Percentiles rank a stretch among this genome's conserved stretches.
phyloP scores from a whole-genome alignment of 192 early-diverging fungal genomes.

The Coemansia sp. region DNA sequence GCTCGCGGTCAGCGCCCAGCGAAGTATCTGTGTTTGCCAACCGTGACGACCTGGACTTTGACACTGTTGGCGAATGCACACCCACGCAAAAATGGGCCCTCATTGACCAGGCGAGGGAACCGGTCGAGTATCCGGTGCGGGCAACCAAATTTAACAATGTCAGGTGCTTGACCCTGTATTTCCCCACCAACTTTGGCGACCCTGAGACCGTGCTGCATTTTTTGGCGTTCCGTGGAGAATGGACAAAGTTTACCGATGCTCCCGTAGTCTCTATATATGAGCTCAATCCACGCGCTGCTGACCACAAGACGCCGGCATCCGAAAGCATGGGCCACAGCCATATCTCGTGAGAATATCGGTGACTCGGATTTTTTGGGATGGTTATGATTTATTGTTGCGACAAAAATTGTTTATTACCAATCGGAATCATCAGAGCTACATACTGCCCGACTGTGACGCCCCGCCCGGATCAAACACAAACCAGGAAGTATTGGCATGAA shows the following conservation, averaged over 20 bases:
- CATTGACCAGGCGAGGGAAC: slow-evolving; percentile 53
- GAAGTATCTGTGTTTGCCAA: slow-evolving; percentile 87
- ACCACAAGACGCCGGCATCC: slow-evolving; percentile 63
- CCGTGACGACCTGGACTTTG: slow-evolving; percentile 89
- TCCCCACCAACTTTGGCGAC: slow-evolving; percentile 76
- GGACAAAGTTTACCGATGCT: slow-evolving; percentile 67
- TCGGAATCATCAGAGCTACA: too few relatives aligned
- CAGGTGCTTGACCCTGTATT: slow-evolving; percentile 76
- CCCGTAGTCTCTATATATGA: slow-evolving; percentile 76
- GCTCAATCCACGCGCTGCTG: slow-evolving; percentile 67
- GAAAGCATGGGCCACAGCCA: slow-evolving; percentile 52
- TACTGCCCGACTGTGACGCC: too few relatives aligned
- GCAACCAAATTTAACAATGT: slow-evolving; percentile 77
- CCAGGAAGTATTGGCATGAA: too few relatives aligned
- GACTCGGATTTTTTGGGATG: too few relatives aligned
- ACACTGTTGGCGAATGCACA: slow-evolving; percentile 64
- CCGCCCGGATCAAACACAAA: too few relatives aligned
- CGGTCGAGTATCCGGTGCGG: slow-evolving; percentile 66
- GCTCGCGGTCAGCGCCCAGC: slow-evolving; percentile 62
- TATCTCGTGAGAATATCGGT: slow-evolving; percentile 12
- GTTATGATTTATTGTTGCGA: too few relatives aligned
- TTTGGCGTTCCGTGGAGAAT: slow-evolving; percentile 92
- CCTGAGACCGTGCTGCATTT: slow-evolving; percentile 74
- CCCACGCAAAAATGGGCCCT: slow-evolving; percentile 85
- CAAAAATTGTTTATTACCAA: too few relatives aligned